phyloP scores from a whole-genome alignment of 345 rosid species.

The Corchorus capsularis region DNA sequence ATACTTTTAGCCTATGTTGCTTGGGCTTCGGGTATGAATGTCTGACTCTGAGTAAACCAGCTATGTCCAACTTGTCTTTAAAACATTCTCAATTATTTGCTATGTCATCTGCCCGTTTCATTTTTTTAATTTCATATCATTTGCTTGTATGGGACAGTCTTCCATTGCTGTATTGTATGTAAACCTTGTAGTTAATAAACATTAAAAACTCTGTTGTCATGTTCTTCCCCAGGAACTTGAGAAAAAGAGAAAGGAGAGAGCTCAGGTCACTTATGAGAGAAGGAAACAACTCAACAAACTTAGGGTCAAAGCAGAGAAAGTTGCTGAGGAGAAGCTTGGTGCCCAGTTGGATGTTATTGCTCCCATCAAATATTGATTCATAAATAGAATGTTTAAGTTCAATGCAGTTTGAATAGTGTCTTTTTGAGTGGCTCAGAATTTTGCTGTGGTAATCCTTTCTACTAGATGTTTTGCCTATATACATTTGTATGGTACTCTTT shows the following conservation, averaged over 20 bases:
- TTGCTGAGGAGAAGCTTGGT: slow-evolving; percentile 70
- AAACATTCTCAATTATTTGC: not conserved
- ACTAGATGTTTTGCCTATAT: not conserved
- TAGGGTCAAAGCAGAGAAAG: slow-evolving; percentile 64
- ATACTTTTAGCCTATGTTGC: not conserved
- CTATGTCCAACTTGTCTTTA: not conserved
- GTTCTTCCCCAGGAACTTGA: slow-evolving; percentile 49
- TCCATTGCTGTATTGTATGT: not conserved
- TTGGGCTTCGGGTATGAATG: not conserved
- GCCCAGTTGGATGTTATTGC: slow-evolving; percentile 52
- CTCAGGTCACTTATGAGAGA: slow-evolving; percentile 55
- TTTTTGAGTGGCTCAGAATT: slow-evolving; percentile 1
- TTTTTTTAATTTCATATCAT: not conserved
- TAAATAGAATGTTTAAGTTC: not conserved
- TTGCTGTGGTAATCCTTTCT: not conserved
- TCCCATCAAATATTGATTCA: slow-evolving; percentile 47
- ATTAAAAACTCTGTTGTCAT: not conserved
- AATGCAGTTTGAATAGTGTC: not conserved
- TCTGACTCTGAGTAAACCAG: not conserved
- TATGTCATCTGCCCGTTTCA: not conserved
- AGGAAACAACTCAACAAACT: slow-evolving; percentile 62
- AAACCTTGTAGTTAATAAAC: not conserved
- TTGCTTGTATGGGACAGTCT: not conserved
- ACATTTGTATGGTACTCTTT: not conserved
- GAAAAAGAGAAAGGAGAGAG: slow-evolving; percentile 63